Evolutionary conservation across 192 early-diverging fungal genomes (phyloP).

Genomic region (Dissophora ornata): DNA sequence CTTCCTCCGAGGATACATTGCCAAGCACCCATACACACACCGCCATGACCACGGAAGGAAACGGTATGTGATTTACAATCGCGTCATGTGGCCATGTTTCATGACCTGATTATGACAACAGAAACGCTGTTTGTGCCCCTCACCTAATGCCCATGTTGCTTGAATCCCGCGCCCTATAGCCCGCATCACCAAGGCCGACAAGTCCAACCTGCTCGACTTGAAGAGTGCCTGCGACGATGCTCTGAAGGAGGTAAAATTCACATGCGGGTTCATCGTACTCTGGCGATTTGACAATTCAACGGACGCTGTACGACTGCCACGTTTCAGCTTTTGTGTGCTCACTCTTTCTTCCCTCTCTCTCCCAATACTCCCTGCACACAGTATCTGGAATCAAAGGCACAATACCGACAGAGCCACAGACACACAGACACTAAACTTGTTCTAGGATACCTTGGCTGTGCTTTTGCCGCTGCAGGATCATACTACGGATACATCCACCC

Average conservation of each 20-base stretch:
- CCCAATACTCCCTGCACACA: slow-evolving; percentile 14
- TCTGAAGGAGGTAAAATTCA: slow-evolving; percentile 60
- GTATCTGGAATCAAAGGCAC: slow-evolving; percentile 58
- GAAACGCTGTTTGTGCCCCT: too few species aligned
- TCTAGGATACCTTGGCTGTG: slow-evolving; percentile 80
- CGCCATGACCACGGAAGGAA: slow-evolving; percentile 32
- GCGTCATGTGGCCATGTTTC: too few species aligned
- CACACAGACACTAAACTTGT: slow-evolving; percentile 87
- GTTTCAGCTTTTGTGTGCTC: too few species aligned
- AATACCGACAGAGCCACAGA: slow-evolving; percentile 77
- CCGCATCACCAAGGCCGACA: slow-evolving; percentile 53
- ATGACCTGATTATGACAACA: too few species aligned
- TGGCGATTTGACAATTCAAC: background rate
- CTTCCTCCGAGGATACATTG: too few species aligned
- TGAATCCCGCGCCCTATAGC: slow-evolving; percentile 13
- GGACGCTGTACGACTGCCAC: too few species aligned
- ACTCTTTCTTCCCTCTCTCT: too few species aligned
- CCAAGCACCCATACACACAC: background rate
- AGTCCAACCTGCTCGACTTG: slow-evolving; percentile 59
- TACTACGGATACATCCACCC: slow-evolving; percentile 75
- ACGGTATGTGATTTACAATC: too few species aligned
- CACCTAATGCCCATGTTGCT: too few species aligned
- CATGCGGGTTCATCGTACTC: background rate
- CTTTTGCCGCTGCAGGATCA: slow-evolving; percentile 78
- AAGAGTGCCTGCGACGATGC: slow-evolving; percentile 76